These are phyloP conservation scores for Grifola frondosa DNA, from an alignment of 1,284 basidiomycete genomes.

Conservation along the genomic window DNA sequence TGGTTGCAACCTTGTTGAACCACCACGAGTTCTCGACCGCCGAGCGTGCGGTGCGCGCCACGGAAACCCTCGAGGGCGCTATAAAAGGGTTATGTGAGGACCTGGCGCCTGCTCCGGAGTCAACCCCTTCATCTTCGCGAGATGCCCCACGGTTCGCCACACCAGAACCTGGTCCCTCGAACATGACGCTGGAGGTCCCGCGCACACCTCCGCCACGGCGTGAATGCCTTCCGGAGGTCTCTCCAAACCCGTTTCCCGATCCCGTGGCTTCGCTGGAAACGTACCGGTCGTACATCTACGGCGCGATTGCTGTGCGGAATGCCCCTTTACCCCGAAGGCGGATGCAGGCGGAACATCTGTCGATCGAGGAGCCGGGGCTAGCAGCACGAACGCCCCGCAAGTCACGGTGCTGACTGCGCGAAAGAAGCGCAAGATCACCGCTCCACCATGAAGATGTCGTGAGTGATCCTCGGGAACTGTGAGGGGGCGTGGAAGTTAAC, in stretches of 20 bases:
- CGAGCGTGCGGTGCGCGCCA: slow-evolving; percentile 64
- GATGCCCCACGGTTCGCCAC: slow-evolving; percentile 14
- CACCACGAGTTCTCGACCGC: slow-evolving; percentile 76
- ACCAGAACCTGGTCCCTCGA: slow-evolving; percentile 29
- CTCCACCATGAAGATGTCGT: no score
- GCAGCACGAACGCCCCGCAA: slow-evolving; percentile 22
- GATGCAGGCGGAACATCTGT: slow-evolving; percentile 3
- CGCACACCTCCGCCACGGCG: slow-evolving; percentile 45
- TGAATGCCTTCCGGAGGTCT: slow-evolving; percentile 42
- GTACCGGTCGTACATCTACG: slow-evolving; percentile 58
- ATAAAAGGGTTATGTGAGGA: slow-evolving; percentile 72
- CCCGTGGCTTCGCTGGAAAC: slow-evolving; percentile 59
- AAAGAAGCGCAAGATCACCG: slow-evolving; percentile 48
- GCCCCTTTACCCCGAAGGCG: slow-evolving; percentile 30
- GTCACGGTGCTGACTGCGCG: slow-evolving; percentile 61
- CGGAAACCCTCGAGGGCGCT: slow-evolving; percentile 65
- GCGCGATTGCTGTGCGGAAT: slow-evolving; percentile 50
- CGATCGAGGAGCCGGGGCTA: slow-evolving; percentile 10
- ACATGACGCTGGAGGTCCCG: slow-evolving; percentile 28
- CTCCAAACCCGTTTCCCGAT: slow-evolving; percentile 66
- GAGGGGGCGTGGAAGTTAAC: no score
- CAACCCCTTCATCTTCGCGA: slow-evolving; percentile 13
- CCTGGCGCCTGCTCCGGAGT: slow-evolving; percentile 34
- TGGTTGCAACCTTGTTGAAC: slow-evolving; percentile 66
- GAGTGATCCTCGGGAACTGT: no score